These are phyloP conservation scores for Lasiosphaeria ovina DNA, from an alignment of 495 filamentous ascomycete species.

Conservation along the genomic window DNA sequence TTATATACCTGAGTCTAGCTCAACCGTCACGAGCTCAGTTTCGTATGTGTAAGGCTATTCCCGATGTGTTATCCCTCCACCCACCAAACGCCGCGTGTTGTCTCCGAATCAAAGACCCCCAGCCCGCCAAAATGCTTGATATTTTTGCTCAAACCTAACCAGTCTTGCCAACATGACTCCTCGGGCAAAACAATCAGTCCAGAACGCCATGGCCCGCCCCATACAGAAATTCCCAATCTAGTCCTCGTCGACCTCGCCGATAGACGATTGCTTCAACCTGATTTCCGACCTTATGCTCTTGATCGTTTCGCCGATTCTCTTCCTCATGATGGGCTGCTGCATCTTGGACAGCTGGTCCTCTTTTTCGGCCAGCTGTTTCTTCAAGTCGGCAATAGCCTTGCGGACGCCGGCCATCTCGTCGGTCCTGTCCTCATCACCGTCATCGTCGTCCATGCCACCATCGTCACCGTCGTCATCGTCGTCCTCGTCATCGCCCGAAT, in stretches of 20 bases:
- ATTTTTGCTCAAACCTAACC: too few relatives aligned
- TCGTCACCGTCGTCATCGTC: slow-evolving; percentile 51
- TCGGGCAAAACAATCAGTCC: too few relatives aligned
- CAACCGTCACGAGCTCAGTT: too few relatives aligned
- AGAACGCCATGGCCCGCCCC: neutral
- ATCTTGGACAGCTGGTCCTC: slow-evolving; percentile 38
- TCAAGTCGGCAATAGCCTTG: slow-evolving; percentile 56
- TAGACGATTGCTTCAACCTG: slow-evolving; percentile 54
- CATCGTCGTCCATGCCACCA: slow-evolving; percentile 45
- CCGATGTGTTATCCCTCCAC: too few relatives aligned
- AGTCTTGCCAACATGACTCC: too few relatives aligned
- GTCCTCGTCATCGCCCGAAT: slow-evolving; percentile 47
- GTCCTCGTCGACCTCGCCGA: slow-evolving; percentile 48
- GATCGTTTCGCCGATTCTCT: slow-evolving; percentile 52
- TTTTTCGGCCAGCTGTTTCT: slow-evolving; percentile 39
- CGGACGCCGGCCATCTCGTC: slow-evolving; percentile 48
- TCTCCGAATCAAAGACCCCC: too few relatives aligned
- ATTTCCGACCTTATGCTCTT: slow-evolving; percentile 55
- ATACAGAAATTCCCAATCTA: neutral
- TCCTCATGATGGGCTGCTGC: slow-evolving; percentile 49
- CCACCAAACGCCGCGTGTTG: too few relatives aligned
- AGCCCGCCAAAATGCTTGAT: too few relatives aligned
- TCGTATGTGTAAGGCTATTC: too few relatives aligned
- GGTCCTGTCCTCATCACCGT: slow-evolving; percentile 43
- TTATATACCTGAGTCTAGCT: too few relatives aligned